phyloP scores from a whole-genome alignment of 2,329 filamentous ascomycete genomes.

The Aspergillus persii region DNA sequence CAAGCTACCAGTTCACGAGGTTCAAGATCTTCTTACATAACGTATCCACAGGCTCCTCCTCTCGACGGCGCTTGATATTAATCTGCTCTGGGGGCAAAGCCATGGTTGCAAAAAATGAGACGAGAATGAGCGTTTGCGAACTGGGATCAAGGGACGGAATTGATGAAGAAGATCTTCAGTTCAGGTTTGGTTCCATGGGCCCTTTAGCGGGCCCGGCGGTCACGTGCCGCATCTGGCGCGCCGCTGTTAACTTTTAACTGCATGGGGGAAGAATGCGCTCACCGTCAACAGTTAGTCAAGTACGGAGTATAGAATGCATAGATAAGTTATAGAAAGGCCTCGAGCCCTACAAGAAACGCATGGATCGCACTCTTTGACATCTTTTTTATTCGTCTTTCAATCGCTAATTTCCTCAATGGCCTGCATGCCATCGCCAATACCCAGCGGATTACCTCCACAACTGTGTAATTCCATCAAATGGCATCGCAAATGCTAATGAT shows the following conservation, averaged over 20 bases:
- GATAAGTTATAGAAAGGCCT: no score
- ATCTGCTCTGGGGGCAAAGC: conserved; percentile 50
- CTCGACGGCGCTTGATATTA: conserved; percentile 56
- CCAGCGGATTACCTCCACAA: conserved; percentile 16
- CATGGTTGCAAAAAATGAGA: conserved; percentile 30
- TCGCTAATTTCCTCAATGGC: conserved; percentile 11
- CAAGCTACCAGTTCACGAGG: not conserved
- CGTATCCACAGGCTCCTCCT: conserved; percentile 56
- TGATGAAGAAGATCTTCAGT: conserved; percentile 4
- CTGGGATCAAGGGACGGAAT: not conserved
- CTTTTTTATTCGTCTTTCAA: conserved; percentile 13
- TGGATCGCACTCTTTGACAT: conserved; percentile 2
- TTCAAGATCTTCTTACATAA: conserved; percentile 40
- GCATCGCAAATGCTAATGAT: conserved; percentile 27
- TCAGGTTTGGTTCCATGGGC: conserved; percentile 10
- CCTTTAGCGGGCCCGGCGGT: conserved; percentile 1
- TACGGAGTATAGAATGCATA: no score
- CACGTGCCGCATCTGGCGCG: conserved; percentile 1
- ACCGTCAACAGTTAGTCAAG: not conserved
- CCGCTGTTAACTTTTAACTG: not conserved
- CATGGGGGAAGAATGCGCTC: not conserved
- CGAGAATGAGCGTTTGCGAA: not conserved
- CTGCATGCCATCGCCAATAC: conserved; percentile 8
- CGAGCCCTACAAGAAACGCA: no score
- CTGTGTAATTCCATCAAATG: conserved; percentile 21